Base-by-base conservation (phyloP, 192 early-diverging fungal species). In the Kickxella alabastrina region DNA sequence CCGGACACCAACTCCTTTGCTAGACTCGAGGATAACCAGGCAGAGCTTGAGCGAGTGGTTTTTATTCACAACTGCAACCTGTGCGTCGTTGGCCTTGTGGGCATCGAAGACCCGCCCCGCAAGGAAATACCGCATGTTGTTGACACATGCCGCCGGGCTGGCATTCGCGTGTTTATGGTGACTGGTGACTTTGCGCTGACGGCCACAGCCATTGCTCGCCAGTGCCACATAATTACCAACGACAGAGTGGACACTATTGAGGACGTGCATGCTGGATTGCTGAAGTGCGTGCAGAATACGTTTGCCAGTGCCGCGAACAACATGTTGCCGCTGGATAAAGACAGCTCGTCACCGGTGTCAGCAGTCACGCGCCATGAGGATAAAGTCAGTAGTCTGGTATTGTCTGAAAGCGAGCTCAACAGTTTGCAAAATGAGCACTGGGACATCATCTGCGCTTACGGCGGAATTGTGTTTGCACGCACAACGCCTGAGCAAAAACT, bases 401-500 rank as follows among this genome's bases (percentile, higher is more conserved):
- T 90, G 13, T 75, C 76, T 29, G 87, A 85, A 7, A 49, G 64
- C 1, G 83, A 87, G 43, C 56, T 90, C 28, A 51, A 43, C 23
- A 64, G 50, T 0, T 45, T 90, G 56, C 82, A 75, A 10, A 59
- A 69, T 7, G 68, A 53, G 10, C 78, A 88, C 29, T 91, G 87
- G 89, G 80, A 86, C 54, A 56, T 79, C 15, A 77, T 81, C 9
- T 75, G 78, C 49, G 31, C 54, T 26, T 88, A 86, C 71, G 62
- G 70, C 37, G 85, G 86, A 53, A 81, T 91, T 52, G 81, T 80
- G 22, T 90, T 90, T 82, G 85, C 85, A 13, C 78, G 88, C 27
- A 88, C 88, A 10, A 84, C 86, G 7, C 85, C 88, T 12, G 86
- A 87, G 44, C 88, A 90, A 49, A 90, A 90, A 57, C 77, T 91